These are phyloP conservation scores for Chrysoporthe austroafricana DNA, from an alignment of 2,329 filamentous ascomycete genomes.

Conservation along the genomic window DNA sequence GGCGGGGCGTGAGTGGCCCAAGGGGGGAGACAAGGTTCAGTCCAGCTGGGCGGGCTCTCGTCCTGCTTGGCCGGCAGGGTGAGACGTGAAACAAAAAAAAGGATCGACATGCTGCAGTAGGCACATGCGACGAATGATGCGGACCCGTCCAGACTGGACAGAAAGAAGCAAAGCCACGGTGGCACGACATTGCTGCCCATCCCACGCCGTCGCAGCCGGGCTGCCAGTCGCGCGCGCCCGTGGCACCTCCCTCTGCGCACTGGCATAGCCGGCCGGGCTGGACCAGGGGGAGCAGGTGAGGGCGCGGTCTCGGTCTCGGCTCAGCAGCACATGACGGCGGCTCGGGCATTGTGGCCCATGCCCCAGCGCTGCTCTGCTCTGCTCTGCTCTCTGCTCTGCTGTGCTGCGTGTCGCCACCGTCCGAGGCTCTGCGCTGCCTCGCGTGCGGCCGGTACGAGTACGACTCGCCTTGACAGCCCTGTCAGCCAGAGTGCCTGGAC, in stretches of 20 bases:
- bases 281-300: neutral
- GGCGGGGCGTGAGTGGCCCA: conserved; percentile 4
- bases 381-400: too few species aligned
- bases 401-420: too few species aligned
- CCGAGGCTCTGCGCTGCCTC: neutral
- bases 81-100: conserved; percentile 19
- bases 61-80: conserved; percentile 14
- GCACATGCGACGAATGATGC: conserved; percentile 23
- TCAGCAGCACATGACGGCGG: neutral
- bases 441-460: too few species aligned
- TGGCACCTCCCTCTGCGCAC: too few species aligned
- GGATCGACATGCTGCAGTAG: conserved; percentile 20
- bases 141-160: neutral
- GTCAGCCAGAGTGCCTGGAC: neutral
- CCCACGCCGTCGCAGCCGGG: too few species aligned
- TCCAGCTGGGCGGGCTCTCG: conserved; percentile 1
- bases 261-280: neutral
- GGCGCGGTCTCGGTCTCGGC: neutral
- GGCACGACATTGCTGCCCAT: neutral
- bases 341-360: neutral
- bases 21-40: neutral
- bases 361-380: too few species aligned
- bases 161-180: neutral
- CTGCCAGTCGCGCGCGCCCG: too few species aligned
- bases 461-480: neutral